These are phyloP conservation scores for Aspergillus sp. DNA, from an alignment of 2,329 filamentous ascomycete genomes.

Conservation along the genomic window DNA sequence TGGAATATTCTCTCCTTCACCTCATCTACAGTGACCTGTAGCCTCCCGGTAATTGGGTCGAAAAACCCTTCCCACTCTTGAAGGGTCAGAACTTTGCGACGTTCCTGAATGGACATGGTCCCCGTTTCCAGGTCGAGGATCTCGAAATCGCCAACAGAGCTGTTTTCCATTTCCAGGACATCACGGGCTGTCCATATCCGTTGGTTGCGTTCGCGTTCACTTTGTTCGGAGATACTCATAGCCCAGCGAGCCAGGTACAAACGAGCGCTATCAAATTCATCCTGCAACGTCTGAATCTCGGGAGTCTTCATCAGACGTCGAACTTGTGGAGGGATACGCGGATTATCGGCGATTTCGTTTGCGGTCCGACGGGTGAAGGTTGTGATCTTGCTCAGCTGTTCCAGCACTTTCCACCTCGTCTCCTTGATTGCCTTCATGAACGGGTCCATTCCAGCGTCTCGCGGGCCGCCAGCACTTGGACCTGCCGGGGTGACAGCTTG, in stretches of 20 bases:
- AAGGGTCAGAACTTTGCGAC: conserved; percentile 72
- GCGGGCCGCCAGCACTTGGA: conserved; percentile 30
- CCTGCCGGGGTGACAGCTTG: conserved; percentile 33
- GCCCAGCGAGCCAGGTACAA: conserved; percentile 96
- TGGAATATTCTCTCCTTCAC: conserved; percentile 98
- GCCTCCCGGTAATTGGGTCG: conserved; percentile 68
- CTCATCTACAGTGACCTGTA: conserved; percentile 82
- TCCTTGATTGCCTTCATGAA: conserved; percentile 93
- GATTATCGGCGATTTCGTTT: conserved; percentile 87
- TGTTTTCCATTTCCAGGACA: conserved; percentile 90
- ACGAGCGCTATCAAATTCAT: conserved; percentile 95
- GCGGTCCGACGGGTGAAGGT: conserved; percentile 92
- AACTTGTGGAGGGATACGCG: conserved; percentile 85
- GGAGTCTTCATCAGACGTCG: conserved; percentile 81
- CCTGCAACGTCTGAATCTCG: conserved; percentile 90
- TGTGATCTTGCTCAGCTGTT: conserved; percentile 95
- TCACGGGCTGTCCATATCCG: conserved; percentile 92
- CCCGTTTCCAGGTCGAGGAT: conserved; percentile 77
- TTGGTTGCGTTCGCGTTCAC: conserved; percentile 79
- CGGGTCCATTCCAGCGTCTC: conserved; percentile 82
- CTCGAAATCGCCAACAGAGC: conserved; percentile 93
- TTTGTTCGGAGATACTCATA: conserved; percentile 97
- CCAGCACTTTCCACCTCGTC: conserved; percentile 91
- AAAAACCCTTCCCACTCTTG: conserved; percentile 93
- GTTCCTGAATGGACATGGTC: conserved; percentile 71